Percentiles rank a stretch among this genome's conserved stretches.
Conservation (phyloP, 176 grass and related monocot species). For the Calamus simplicifolius region DNA sequence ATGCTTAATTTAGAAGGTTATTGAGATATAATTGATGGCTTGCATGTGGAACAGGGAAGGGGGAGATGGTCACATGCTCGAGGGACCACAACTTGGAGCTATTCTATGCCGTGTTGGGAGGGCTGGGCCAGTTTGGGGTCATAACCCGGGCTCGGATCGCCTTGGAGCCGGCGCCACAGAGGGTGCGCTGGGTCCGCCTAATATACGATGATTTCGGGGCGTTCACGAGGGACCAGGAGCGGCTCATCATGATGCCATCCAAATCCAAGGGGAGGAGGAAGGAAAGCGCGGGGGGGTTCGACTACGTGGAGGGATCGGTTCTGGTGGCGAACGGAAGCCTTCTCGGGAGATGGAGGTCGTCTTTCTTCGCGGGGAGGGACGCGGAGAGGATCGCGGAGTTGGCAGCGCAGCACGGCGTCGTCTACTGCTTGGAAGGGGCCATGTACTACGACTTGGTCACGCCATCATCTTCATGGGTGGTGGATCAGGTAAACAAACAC, state of each 20-base stretch:
- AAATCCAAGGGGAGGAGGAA: too few relatives aligned
- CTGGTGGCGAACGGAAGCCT: not conserved
- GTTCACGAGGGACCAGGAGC: constrained; percentile 40
- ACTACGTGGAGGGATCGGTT: constrained; percentile 12
- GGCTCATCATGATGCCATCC: constrained; percentile 16
- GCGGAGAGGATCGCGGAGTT: not conserved
- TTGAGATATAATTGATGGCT: not conserved
- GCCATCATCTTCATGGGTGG: not conserved
- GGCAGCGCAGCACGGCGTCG: not conserved
- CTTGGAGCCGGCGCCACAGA: constrained; percentile 30
- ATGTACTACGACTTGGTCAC: not conserved
- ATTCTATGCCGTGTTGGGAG: constrained; percentile 57
- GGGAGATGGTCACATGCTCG: constrained; percentile 49
- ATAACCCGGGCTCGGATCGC: constrained; percentile 57
- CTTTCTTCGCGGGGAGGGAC: constrained; percentile 1
- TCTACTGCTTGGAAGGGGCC: constrained; percentile 13
- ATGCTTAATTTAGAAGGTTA: not conserved
- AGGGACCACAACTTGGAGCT: constrained; percentile 20
- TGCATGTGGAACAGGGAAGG: constrained; percentile 16
- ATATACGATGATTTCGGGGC: constrained; percentile 28
- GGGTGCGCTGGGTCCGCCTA: constrained; percentile 43
- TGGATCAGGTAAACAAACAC: constrained; percentile 7
- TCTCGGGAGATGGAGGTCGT: constrained; percentile 1
- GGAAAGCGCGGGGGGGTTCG: not conserved
- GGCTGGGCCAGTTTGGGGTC: constrained; percentile 63